Base-by-base conservation (phyloP, 2,329 filamentous ascomycete species). In the Penicillium oxalicum region DNA sequence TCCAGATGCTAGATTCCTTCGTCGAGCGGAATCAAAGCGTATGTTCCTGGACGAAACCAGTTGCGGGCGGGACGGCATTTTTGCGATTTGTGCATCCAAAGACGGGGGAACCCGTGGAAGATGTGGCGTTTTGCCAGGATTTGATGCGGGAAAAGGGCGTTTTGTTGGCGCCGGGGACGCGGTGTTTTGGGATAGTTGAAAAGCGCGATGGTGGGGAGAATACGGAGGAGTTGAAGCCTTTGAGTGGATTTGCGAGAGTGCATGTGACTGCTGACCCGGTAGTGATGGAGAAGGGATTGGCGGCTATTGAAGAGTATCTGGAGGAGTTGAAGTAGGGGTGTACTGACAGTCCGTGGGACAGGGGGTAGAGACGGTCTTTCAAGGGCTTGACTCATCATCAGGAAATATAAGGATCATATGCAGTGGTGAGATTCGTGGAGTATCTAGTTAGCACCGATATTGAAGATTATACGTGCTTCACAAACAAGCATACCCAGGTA, bases 91-190 rank as follows among this genome's bases (percentile, higher is more conserved):
- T 12, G 9, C 5, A 9, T 5, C 12, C 7, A 9, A 12, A 24
- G 5, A 40, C 45, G 4, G 35, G 2, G 2, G 38, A 6, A n/a
- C 42, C 42, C 4, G 45, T 53, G 3, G 51, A 53, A 28, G 51
- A 53, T 38, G 45, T 53, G 25, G 39, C 34, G 9, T 53, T 53
- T 38, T 51, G 48, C 41, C 6, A n/a, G 25, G 9, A 9, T 12
- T 24, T 53, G 26, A 36, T 37, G 13, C 38, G 39, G 9, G 24
- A 35, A 13, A 45, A 34, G 18, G 51, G 51, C 4, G 48, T 50
- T 33, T 34, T 53, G 34, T 9, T 46, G 8, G 51, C 48, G n/a
- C 51, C 51, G 12, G 51, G 48, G 18, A 53, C 45, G 34, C 41
- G 33, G 26, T 48, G 48, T 13, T 53, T 53, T 46, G 51, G 45